phyloP scores from a whole-genome alignment of 176 grass and related monocot genomes.

The barley (Hordeum vulgare) region DNA sequence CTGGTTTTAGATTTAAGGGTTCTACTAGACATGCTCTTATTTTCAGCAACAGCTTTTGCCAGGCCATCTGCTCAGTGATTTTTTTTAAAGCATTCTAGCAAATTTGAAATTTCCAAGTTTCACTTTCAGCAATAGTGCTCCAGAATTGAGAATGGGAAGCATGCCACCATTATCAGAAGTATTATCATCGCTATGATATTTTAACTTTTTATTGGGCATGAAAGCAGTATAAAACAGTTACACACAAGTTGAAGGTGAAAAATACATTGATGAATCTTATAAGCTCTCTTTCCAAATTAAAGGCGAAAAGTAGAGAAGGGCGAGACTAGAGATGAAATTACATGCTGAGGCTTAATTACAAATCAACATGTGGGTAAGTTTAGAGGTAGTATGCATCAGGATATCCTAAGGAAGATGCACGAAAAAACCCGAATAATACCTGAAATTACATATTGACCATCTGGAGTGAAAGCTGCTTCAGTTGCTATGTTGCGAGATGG shows the following conservation, averaged over 20 bases:
- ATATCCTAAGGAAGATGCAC: not conserved
- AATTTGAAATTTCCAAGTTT: constrained; percentile 15
- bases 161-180: not conserved
- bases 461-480: constrained; percentile 94
- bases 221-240: constrained; percentile 1
- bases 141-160: not conserved
- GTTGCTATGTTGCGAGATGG: constrained; percentile 79
- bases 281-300: not conserved
- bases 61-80: not conserved
- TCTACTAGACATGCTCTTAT: no score
- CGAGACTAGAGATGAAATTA: not conserved
- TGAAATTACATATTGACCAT: constrained; percentile 92
- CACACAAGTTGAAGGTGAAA: not conserved
- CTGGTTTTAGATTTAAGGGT: no score
- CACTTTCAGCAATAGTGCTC: not conserved
- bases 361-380: not conserved
- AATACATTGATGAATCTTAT: not conserved
- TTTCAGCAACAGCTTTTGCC: constrained; percentile 8
- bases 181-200: not conserved
- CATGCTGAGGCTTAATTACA: not conserved
- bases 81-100: not conserved
- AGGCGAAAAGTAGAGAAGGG: not conserved
- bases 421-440: constrained; percentile 30
- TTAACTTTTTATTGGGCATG: not conserved
- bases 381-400: not conserved